Evolutionary conservation across 495 filamentous ascomycete genomes (phyloP), one percentile per base, ranked within the genome.

Genomic region (Penicillium bialowiezense): DNA sequence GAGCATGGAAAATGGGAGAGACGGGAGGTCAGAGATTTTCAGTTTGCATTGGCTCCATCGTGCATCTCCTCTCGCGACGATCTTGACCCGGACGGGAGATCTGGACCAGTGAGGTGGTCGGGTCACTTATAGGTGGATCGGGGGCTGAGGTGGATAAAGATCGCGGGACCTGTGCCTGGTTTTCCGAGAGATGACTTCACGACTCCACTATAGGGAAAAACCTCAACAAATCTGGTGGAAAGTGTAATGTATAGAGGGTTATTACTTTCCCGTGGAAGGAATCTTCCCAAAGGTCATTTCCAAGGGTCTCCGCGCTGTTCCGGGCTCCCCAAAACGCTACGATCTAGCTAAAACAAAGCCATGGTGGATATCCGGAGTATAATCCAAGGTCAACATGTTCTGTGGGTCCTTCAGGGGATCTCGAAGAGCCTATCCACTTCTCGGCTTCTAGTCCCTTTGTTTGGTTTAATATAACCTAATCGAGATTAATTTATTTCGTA

Each of bases 11-110:
- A 39, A 24, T 39, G 17, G 18, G 36, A 14, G 9, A 39, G 36
- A 39, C 36, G 17, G 15, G 20, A 39, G 36, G 18, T 39, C 36
- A 39, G 36, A 39, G 19, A 39, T 39, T 39, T 39, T 23, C 36
- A 39, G 35, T 32, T 32, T 32, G 29, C 29, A 32, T 32, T 32
- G 18, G 36, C 17, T 21, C 36, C 36, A 39, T 39, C 36, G 7
- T 21, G 20, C 36, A 39, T 19, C 36, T 20, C 36, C 18, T 21
- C 7, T 12, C 10, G 3, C 12, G 36, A 7, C 36, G 36, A 39
- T 39, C 36, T 12, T 10, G 36, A 32, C 29, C 29, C 29, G 12
- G 29, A 32, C 29, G 29, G 29, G 29, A 32, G 7, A 12, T 32
- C 29, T 32, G 29, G 12, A 12, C 29, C 29, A 32, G 7, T 32